Base-by-base conservation (phyloP, 805 yeast genomes). In the Suhomyces sp. region DNA sequence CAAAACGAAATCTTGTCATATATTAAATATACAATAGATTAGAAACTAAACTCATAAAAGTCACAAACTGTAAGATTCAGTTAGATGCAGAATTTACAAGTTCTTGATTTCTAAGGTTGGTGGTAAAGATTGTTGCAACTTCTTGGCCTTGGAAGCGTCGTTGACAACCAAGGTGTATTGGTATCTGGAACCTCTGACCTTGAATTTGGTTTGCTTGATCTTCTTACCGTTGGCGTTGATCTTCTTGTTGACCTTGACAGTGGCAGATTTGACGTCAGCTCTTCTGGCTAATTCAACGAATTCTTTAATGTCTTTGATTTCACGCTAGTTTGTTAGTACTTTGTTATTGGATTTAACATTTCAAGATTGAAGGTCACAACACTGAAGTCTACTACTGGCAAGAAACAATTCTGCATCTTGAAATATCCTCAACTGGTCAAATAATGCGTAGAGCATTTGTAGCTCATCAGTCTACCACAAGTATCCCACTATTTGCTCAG, bases 101-200 rank as follows among this genome's bases (percentile, higher is more conserved):
- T 65, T 68, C 64, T 77, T 83, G 74, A 87, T 86, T 76, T 85
- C 83, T 78, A 88, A 84, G 70, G 88, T 84, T 76, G 99, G 96
- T 78, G 98, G 97, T 72, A 94, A 84, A 72, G 98, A 88, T 84
- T 92, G 97, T 74, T 89, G 86, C 81, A 94, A 85, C 85, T 94
- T 94, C 87, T 89, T 86, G 71, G 98, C 98, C 86, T 91, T 92
- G 78, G 90, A 87, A 72, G 90, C 88, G 78, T 94, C 98, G 82
- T 88, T 85, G 72, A 94, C 93, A 67, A 88, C 88, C 79, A 93
- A 84, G 68, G 99, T 94, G 89, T 94, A 94, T 74, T 90, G 86
- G 84, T 88, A 78, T 78, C 83, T 90, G 62, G 97, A 72, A 78
- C 97, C 97, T 86, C 98, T 91, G 73, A 94, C 90, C 89, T 94